Conservation (phyloP, 2,329 filamentous ascomycete genomes). For the Fusarium tanahbumbuense region DNA sequence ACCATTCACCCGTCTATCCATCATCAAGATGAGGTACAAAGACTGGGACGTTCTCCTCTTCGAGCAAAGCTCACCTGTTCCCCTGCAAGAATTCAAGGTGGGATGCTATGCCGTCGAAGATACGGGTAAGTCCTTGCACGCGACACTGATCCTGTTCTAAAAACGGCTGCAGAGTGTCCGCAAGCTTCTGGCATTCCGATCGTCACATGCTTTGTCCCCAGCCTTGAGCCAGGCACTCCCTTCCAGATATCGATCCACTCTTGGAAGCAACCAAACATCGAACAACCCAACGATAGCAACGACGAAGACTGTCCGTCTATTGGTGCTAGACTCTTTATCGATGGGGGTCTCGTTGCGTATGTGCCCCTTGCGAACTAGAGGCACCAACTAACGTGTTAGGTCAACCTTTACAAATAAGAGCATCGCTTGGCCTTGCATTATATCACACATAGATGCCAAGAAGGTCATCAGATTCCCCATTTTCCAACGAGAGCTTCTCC, state of each 20-base stretch:
- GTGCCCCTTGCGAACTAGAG: background rate
- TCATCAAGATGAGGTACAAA: conserved; percentile 77
- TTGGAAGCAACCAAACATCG: conserved; percentile 75
- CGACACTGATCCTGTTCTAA: background rate
- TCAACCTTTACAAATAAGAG: conserved; percentile 66
- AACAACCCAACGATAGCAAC: conserved; percentile 61
- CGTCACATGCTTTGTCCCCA: conserved; percentile 78
- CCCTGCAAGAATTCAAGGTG: conserved; percentile 85
- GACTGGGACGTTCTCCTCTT: conserved; percentile 90
- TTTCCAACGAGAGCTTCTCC: conserved; percentile 76
- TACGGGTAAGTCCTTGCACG: conserved; percentile 51
- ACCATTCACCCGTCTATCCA: conserved; percentile 28
- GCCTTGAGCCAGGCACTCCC: conserved; percentile 65
- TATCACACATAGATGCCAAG: conserved; percentile 65
- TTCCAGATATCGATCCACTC: conserved; percentile 82
- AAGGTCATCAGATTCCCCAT: conserved; percentile 75
- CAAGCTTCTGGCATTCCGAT: conserved; percentile 68
- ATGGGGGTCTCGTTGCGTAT: conserved; percentile 73
- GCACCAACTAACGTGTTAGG: conserved; percentile 50
- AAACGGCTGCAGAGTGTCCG: conserved; percentile 58
- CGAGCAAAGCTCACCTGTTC: conserved; percentile 72
- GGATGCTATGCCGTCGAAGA: conserved; percentile 76
- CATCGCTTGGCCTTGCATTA: conserved; percentile 62
- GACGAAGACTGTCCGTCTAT: conserved; percentile 68
- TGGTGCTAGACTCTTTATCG: conserved; percentile 75